A percentile compares a stretch with the other conserved stretches of the same genome.
phyloP scores from a whole-genome alignment of 202 grass and related monocot species.

The Carex sylvatica region DNA sequence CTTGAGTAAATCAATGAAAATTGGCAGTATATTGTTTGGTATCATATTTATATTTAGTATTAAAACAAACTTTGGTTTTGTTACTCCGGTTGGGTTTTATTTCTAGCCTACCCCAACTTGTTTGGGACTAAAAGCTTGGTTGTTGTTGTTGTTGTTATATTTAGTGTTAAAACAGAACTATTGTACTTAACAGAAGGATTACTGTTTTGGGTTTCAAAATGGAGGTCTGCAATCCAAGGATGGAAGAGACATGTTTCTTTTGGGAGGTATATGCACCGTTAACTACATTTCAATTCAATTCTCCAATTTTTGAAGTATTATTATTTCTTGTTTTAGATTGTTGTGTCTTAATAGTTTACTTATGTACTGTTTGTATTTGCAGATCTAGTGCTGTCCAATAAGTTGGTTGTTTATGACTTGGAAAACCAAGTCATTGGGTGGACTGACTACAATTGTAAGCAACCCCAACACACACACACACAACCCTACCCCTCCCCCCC shows the following conservation, averaged over 20 bases:
- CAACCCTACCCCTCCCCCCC: no score
- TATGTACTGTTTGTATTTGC: constrained; percentile 30
- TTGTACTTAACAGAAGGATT: constrained; percentile 31
- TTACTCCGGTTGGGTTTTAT: no score
- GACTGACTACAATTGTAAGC: constrained; percentile 93
- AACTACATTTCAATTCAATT: not conserved
- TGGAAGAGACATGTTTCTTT: constrained; percentile 86
- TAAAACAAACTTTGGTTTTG: constrained; percentile 20
- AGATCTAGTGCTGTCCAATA: constrained; percentile 92
- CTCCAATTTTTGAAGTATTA: constrained; percentile 8
- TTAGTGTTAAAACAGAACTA: constrained; percentile 33
- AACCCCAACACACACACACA: not conserved
- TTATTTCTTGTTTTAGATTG: not conserved
- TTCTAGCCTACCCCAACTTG: no score
- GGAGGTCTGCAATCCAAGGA: constrained; percentile 86
- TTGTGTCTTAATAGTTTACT: constrained; percentile 29
- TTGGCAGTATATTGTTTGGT: not conserved
- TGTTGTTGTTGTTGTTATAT: not conserved
- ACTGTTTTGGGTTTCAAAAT: constrained; percentile 84
- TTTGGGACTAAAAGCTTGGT: no score
- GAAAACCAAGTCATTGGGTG: constrained; percentile 94
- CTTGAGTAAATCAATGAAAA: constrained; percentile 1
- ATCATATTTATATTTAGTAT: not conserved
- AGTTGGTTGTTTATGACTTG: constrained; percentile 87
- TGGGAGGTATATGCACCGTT: constrained; percentile 60